phyloP scores from a whole-genome alignment of 805 yeast genomes.

The Grigorovia transvaalensis region DNA sequence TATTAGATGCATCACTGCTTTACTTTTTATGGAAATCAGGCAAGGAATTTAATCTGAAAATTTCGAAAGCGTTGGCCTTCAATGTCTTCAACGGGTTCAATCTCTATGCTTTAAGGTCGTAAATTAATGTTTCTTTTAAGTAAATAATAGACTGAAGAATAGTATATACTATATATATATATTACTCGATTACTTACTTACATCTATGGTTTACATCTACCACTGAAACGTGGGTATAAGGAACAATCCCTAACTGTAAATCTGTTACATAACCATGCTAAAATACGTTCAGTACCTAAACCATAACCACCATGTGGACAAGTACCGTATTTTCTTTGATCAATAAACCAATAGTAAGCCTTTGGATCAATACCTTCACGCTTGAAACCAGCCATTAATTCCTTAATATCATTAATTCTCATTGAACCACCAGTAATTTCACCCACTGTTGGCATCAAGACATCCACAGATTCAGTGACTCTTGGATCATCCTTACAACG shows the following conservation, averaged over 20 bases:
- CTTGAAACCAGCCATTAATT: constrained; percentile 79
- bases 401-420: constrained; percentile 82
- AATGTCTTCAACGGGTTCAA: neutral
- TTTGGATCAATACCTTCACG: constrained; percentile 80
- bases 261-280: constrained; percentile 97
- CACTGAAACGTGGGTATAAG: constrained; percentile 93
- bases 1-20: neutral
- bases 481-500: constrained; percentile 81
- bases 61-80: neutral
- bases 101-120: neutral
- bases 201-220: constrained; percentile 85
- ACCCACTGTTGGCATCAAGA: constrained; percentile 97
- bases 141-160: too few relatives aligned
- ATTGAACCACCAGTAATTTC: constrained; percentile 98
- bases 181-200: neutral
- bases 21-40: too few relatives aligned
- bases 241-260: constrained; percentile 98
- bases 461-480: constrained; percentile 97
- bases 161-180: neutral
- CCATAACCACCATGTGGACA: constrained; percentile 99
- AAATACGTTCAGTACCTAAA: constrained; percentile 92
- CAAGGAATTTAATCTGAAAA: neutral
- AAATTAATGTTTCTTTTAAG: too few relatives aligned
- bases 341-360: constrained; percentile 92
- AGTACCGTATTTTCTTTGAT: constrained; percentile 93